Evolutionary conservation across 257 asterid genomes (phyloP).

Genomic region (Buddleja alternifolia): DNA sequence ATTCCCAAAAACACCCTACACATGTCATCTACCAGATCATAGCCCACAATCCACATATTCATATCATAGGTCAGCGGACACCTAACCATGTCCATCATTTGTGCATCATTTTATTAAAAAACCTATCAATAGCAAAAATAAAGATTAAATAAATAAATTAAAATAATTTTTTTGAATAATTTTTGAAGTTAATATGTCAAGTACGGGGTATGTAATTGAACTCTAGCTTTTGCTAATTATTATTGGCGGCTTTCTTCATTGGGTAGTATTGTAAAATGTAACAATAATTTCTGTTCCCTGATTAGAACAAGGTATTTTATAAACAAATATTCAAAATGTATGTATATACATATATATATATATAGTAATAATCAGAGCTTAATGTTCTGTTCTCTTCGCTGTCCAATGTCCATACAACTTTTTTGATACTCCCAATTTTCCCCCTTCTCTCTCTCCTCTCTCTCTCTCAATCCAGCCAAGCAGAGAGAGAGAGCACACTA

Average conservation of each 20-base stretch:
- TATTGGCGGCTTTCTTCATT: conserved; percentile 29
- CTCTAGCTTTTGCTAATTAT: not conserved
- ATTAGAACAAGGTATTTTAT: not conserved
- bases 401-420: conserved; percentile 20
- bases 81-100: not conserved
- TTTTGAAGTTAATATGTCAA: no score
- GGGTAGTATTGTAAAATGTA: not conserved
- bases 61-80: conserved; percentile 18
- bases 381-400: conserved; percentile 21
- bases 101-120: not conserved
- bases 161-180: no score
- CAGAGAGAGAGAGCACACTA: conserved; percentile 31
- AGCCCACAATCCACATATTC: conserved; percentile 20
- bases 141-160: no score
- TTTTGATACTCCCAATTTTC: not conserved
- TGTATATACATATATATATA: not conserved
- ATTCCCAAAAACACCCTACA: conserved; percentile 32
- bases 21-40: not conserved
- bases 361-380: conserved; percentile 21
- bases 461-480: conserved; percentile 35
- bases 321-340: not conserved
- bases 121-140: not conserved
- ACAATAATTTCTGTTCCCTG: not conserved
- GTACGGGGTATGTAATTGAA: no score
- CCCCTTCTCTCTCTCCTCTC: conserved; percentile 23